Evolutionary conservation across 1,284 basidiomycete genomes (phyloP), one percentile per base, ranked within the genome.

Genomic region (Takashimella koratensis): DNA sequence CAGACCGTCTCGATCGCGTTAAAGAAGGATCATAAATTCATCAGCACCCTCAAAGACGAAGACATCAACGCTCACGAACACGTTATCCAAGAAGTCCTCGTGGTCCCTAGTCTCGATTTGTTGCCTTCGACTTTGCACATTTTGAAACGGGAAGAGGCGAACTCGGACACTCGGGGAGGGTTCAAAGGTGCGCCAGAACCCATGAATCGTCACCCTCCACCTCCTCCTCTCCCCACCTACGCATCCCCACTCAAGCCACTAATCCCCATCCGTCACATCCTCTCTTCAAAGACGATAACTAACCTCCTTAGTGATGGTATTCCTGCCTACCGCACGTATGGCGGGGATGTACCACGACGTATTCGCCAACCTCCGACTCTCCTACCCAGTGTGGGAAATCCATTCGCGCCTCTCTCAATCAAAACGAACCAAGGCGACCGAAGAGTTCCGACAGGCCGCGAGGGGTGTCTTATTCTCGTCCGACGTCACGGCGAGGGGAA

Each of bases 241-340:
- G n/a, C n/a, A n/a, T n/a, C n/a, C n/a, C n/a, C n/a, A n/a, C n/a
- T n/a, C n/a, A n/a, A n/a, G n/a, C n/a, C n/a, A n/a, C n/a, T n/a
- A n/a, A n/a, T n/a, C n/a, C n/a, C n/a, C n/a, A n/a, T n/a, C n/a
- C n/a, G n/a, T n/a, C n/a, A n/a, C n/a, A n/a, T n/a, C n/a, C n/a
- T n/a, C n/a, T n/a, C n/a, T n/a, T n/a, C n/a, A n/a, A n/a, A n/a
- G n/a, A n/a, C n/a, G n/a, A n/a, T n/a, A n/a, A 64, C 43, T 64
- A 73, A n/a, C 36, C 66, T 58, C 12, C 20, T 55, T 4, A 67
- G 66, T 78, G 4, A 85, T 85, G 70, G 78, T 81, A 5, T 87
- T 87, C 77, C 79, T 84, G 49, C 83, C 85, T n/a, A 87, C 86
- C 10, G 85, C 86, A 1, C 79, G 84, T 48, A 81, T 83, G 2